phyloP scores from a whole-genome alignment of 169 alveolate species.

The Plasmodium vivax region DNA sequence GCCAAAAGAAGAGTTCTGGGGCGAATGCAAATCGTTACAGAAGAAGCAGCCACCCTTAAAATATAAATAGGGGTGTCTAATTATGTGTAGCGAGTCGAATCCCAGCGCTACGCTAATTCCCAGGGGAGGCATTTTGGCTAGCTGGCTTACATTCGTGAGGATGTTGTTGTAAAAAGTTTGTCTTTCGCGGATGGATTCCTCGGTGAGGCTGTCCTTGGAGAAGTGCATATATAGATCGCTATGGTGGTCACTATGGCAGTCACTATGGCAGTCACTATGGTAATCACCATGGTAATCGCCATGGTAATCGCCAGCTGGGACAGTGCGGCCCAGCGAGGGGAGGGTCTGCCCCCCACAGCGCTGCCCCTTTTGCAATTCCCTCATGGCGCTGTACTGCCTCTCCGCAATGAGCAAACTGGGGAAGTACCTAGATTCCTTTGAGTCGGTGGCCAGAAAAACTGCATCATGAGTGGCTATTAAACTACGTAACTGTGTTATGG shows the following conservation, averaged over 20 bases:
- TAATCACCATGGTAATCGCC: neutral
- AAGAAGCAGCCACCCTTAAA: conserved; percentile 82
- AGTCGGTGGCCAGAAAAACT: conserved; percentile 81
- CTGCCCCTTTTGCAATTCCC: neutral
- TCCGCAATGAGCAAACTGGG: conserved; percentile 80
- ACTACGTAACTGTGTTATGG: conserved; percentile 26
- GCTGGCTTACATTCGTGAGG: neutral
- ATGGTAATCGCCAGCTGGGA: neutral
- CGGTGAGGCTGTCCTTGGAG: neutral
- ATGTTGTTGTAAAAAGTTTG: conserved; percentile 47
- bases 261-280: too few relatives aligned
- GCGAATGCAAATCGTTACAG: conserved; percentile 82
- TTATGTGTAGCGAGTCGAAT: conserved; percentile 78
- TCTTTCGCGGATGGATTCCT: neutral
- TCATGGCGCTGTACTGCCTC: conserved; percentile 36
- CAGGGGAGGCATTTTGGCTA: conserved; percentile 75
- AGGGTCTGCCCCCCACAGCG: neutral
- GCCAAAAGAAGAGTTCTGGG: conserved; percentile 32
- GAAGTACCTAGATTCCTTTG: conserved; percentile 85
- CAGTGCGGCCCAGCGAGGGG: neutral
- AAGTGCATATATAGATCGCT: neutral
- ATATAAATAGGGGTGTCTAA: conserved; percentile 80
- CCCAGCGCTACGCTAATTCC: conserved; percentile 80
- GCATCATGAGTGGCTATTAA: conserved; percentile 76
- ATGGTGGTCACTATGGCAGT: neutral